Percentiles rank a stretch among this genome's conserved stretches.
Conservation (phyloP, 192 early-diverging fungal species). For the Entomortierella chlamydospora region DNA sequence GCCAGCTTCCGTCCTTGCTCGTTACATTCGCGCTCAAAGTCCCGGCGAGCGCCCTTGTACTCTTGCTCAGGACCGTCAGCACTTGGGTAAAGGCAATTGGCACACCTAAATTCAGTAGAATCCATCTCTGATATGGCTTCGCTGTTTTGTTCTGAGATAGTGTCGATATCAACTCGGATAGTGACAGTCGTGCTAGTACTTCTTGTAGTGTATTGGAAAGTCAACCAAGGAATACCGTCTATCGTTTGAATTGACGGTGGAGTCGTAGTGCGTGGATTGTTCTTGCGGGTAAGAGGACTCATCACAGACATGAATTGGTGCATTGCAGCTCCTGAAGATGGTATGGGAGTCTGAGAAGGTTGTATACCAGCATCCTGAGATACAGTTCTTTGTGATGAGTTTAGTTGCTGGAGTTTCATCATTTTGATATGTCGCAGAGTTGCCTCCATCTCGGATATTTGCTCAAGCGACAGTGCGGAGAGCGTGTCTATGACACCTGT, state of each 20-base stretch:
- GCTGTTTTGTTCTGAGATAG: background rate
- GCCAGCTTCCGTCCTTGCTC: constrained; percentile 87
- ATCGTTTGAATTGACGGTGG: background rate
- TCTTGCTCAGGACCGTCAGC: constrained; percentile 70
- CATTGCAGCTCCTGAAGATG: background rate
- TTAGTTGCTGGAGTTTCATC: background rate
- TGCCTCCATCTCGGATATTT: constrained; percentile 3
- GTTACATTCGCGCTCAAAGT: constrained; percentile 90
- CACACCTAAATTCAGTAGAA: constrained; percentile 68
- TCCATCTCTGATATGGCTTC: constrained; percentile 17
- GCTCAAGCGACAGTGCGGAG: background rate
- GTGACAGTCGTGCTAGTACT: background rate
- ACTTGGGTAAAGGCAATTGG: constrained; percentile 88
- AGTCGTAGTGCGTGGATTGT: background rate
- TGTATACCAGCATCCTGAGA: background rate
- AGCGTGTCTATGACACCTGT: background rate
- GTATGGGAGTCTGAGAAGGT: background rate
- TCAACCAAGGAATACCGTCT: constrained; percentile 8
- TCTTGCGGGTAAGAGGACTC: background rate
- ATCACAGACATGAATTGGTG: constrained; percentile 8
- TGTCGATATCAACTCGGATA: constrained; percentile 8
- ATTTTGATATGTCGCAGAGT: background rate
- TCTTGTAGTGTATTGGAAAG: background rate
- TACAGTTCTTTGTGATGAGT: background rate
- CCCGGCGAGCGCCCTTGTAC: constrained; percentile 87